Percentiles rank a stretch among this genome's conserved stretches.
These are phyloP conservation scores for Athelia psychrophila DNA, from an alignment of 1,284 basidiomycete genomes.

Conservation along the genomic window DNA sequence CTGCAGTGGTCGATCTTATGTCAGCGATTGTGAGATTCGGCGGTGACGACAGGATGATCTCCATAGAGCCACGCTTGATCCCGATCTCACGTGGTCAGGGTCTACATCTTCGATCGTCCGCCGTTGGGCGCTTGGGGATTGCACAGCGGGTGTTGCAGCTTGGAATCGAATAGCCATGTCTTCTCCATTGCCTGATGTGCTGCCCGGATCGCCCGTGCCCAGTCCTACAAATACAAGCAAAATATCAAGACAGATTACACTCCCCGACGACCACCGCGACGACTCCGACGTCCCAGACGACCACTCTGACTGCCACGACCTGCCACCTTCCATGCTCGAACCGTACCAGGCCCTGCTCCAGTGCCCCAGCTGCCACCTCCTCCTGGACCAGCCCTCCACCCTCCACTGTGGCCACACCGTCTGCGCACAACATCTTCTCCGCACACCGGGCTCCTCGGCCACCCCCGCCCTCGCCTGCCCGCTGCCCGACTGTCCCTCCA, in stretches of 20 bases:
- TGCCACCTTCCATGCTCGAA: neutral
- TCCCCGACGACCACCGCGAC: neutral
- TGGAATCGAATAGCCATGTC: slow-evolving; percentile 49
- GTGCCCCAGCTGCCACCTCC: slow-evolving; percentile 38
- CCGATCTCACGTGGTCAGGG: too few relatives aligned
- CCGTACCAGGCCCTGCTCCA: slow-evolving; percentile 21
- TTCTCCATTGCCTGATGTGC: too few relatives aligned
- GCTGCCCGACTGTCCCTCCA: slow-evolving; percentile 28
- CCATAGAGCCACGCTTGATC: too few relatives aligned
- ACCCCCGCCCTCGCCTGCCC: slow-evolving; percentile 25
- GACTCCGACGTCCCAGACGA: neutral
- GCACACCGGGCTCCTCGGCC: slow-evolving; percentile 6
- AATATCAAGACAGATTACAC: slow-evolving; percentile 2
- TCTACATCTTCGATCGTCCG: too few relatives aligned
- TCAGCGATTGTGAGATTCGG: too few relatives aligned
- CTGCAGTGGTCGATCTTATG: too few relatives aligned
- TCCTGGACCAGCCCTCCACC: slow-evolving; percentile 44
- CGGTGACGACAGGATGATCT: too few relatives aligned
- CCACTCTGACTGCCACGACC: neutral
- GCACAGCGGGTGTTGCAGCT: slow-evolving; percentile 57
- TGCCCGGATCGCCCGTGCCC: too few relatives aligned
- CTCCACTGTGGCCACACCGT: slow-evolving; percentile 57
- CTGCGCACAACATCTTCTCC: slow-evolving; percentile 29
- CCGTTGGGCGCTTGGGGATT: slow-evolving; percentile 50
- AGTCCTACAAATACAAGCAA: too few relatives aligned